Evolutionary conservation across 148 eudicot species (phyloP).

Genomic region (Bassia scoparia): DNA sequence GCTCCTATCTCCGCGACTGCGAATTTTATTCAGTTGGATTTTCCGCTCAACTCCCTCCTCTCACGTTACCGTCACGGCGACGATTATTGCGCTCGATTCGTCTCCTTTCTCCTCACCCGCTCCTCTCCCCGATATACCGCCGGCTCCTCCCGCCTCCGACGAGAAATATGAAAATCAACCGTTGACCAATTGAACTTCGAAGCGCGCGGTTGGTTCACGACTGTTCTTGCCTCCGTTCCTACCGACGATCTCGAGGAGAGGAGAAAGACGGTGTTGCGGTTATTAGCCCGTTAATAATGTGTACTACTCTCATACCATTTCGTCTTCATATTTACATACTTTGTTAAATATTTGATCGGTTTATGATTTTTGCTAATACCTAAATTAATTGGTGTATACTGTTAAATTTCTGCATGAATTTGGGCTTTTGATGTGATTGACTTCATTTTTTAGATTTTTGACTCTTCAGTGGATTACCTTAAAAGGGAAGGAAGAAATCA

Average conservation of each 20-base stretch:
- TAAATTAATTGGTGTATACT: too few relatives aligned
- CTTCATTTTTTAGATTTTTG: too few relatives aligned
- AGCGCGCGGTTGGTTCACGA: background rate
- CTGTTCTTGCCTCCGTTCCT: conserved; percentile 40
- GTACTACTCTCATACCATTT: too few relatives aligned
- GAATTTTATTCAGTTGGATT: conserved; percentile 25
- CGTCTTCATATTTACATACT: too few relatives aligned
- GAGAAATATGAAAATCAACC: conserved; percentile 13
- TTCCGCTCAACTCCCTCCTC: conserved; percentile 14
- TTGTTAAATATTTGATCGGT: too few relatives aligned
- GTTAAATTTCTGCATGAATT: background rate
- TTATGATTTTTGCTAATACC: too few relatives aligned
- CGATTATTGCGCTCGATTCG: background rate
- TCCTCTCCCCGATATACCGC: conserved; percentile 54
- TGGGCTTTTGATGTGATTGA: background rate
- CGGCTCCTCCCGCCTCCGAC: conserved; percentile 17
- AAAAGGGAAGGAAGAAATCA: too few relatives aligned
- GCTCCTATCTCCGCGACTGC: conserved; percentile 33
- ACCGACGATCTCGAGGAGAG: conserved; percentile 41
- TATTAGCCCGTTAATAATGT: too few relatives aligned
- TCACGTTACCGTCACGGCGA: conserved; percentile 4
- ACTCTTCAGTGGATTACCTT: too few relatives aligned
- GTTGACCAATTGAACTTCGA: background rate
- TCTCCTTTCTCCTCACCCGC: conserved; percentile 52
- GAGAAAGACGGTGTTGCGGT: too few relatives aligned